phyloP scores from a whole-genome alignment of 768 basidiomycete genomes.

The Termitomyces heimii region DNA sequence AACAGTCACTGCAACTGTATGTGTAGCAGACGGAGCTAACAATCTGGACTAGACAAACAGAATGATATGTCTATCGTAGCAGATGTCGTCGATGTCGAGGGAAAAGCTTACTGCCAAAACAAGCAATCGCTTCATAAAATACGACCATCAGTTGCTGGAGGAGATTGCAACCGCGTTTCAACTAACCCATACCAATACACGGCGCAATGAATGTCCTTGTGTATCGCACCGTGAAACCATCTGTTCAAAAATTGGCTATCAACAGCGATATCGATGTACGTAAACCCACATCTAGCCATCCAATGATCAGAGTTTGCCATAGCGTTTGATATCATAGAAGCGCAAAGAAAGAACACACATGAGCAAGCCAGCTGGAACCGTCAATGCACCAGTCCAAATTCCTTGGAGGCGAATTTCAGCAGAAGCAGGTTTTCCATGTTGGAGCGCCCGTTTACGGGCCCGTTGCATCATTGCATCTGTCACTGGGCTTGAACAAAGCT shows the following conservation, averaged over 20 bases:
- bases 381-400: conserved; percentile 32
- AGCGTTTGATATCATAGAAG: neutral
- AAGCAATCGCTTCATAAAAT: conserved; percentile 22
- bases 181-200: conserved; percentile 33
- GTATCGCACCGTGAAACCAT: conserved; percentile 29
- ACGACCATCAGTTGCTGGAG: neutral
- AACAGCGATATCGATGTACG: neutral
- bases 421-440: conserved; percentile 18
- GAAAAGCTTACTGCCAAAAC: conserved; percentile 26
- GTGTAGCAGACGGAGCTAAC: conserved; percentile 29
- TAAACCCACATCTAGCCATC: conserved; percentile 8
- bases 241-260: conserved; percentile 11
- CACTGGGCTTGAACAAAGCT: conserved; percentile 29
- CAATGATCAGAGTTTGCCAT: neutral
- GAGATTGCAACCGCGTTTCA: neutral
- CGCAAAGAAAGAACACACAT: conserved; percentile 18
- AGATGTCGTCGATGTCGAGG: neutral
- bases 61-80: neutral
- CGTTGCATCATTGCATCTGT: conserved; percentile 31
- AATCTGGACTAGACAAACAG: conserved; percentile 24
- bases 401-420: conserved; percentile 31
- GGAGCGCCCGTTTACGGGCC: conserved; percentile 21
- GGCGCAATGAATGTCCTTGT: conserved; percentile 28
- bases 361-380: conserved; percentile 26
- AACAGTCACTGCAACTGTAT: conserved; percentile 34